phyloP scores from a whole-genome alignment of 768 basidiomycete species.

The Suillus subalutaceus region DNA sequence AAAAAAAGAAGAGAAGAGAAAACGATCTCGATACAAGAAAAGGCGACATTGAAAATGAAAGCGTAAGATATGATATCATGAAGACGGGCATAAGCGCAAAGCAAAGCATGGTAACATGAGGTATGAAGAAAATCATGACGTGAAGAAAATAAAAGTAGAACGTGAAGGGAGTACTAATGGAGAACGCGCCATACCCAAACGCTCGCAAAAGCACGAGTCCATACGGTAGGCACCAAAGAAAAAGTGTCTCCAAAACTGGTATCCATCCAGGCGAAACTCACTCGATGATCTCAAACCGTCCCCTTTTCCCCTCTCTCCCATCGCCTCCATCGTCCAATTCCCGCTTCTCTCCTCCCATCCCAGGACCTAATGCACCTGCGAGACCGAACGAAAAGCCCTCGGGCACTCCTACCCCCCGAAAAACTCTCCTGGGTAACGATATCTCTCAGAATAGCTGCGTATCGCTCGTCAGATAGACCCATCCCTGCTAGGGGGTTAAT shows the following conservation, averaged over 20 bases:
- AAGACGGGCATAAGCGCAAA: slow-evolving; percentile 12
- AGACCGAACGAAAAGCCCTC: slow-evolving; percentile 28
- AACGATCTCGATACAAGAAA: slow-evolving; percentile 3
- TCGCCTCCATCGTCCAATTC: slow-evolving; percentile 41
- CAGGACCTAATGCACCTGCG: slow-evolving; percentile 13
- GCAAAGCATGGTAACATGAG: slow-evolving; percentile 6
- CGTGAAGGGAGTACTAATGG: not conserved
- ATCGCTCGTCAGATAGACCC: slow-evolving; percentile 90
- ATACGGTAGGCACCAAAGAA: not conserved
- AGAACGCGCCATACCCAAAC: not conserved
- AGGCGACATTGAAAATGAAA: slow-evolving; percentile 3
- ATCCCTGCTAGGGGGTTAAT: slow-evolving; percentile 87
- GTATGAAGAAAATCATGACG: slow-evolving; percentile 1
- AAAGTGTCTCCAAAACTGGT: not conserved
- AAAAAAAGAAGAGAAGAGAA: slow-evolving; percentile 6
- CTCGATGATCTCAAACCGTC: slow-evolving; percentile 64
- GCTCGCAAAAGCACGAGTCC: not conserved
- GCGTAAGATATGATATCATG: slow-evolving; percentile 14
- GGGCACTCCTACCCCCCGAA: slow-evolving; percentile 40
- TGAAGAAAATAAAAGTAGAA: not conserved
- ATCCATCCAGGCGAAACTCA: slow-evolving; percentile 29
- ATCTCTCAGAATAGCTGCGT: slow-evolving; percentile 74
- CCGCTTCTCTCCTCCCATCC: slow-evolving; percentile 35
- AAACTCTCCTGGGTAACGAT: slow-evolving; percentile 69
- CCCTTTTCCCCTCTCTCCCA: slow-evolving; percentile 52